A percentile compares a stretch with the other conserved stretches of the same genome.
phyloP scores from a whole-genome alignment of 164 flowering plant species.

The Buxus sempervirens region DNA sequence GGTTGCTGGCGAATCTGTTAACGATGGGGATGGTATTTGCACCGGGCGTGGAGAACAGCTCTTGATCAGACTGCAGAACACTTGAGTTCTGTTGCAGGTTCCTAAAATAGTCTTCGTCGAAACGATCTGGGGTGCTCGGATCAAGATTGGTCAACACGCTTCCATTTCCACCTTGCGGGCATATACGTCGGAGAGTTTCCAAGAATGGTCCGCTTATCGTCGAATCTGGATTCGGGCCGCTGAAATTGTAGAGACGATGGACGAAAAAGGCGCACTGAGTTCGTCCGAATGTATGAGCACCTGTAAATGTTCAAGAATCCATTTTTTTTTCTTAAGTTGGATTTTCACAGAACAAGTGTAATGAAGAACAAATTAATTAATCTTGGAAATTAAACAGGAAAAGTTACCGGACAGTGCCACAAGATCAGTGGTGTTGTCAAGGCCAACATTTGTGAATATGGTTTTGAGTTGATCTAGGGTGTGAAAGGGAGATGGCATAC shows the following conservation, averaged over 20 bases:
- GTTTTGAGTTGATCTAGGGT: background rate
- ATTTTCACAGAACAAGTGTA: background rate
- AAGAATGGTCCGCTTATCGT: slow-evolving; percentile 3
- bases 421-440: slow-evolving; percentile 18
- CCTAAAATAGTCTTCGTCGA: slow-evolving; percentile 18
- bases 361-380: background rate
- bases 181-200: slow-evolving; percentile 2
- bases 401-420: slow-evolving; percentile 25
- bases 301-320: too few species aligned
- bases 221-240: slow-evolving; percentile 6
- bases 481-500: background rate
- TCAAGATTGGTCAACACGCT: slow-evolving; percentile 12
- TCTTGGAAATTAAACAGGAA: background rate
- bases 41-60: slow-evolving; percentile 13
- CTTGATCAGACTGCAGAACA: slow-evolving; percentile 25
- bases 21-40: too few species aligned
- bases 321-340: background rate
- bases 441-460: slow-evolving; percentile 1
- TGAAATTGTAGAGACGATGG: slow-evolving; percentile 17
- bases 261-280: slow-evolving; percentile 14
- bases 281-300: slow-evolving; percentile 26
- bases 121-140: slow-evolving; percentile 9
- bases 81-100: too few species aligned
- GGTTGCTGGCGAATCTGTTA: too few species aligned
- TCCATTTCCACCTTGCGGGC: slow-evolving; percentile 7